These are phyloP conservation scores for Halophytophthora batemanensis DNA, from an alignment of 352 stramenopile genomes.

Conservation along the genomic window DNA sequence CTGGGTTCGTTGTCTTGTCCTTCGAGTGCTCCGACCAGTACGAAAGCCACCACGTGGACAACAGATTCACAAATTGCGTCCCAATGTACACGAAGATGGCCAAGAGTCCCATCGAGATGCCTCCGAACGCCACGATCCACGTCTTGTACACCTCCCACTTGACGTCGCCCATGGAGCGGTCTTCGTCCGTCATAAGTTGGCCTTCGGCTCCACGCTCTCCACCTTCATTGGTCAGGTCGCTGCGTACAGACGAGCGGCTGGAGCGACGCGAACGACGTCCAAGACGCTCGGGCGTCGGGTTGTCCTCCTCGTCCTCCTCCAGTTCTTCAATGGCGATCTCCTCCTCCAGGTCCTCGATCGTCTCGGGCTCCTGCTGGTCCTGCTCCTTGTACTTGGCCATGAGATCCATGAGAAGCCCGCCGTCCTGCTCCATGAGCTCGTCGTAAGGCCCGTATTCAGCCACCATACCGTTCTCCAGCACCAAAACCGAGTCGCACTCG, in stretches of 20 bases:
- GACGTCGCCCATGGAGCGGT: conserved; percentile 59
- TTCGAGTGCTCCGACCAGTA: conserved; percentile 39
- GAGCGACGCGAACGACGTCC: conserved; percentile 37
- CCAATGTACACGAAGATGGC: conserved; percentile 46
- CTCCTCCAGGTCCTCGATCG: conserved; percentile 36
- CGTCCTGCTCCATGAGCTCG: conserved; percentile 56
- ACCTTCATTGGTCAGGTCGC: conserved; percentile 42
- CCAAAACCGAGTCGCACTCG: conserved; percentile 57
- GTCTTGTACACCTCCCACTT: conserved; percentile 60
- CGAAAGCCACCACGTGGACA: conserved; percentile 61
- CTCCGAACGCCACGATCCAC: conserved; percentile 69
- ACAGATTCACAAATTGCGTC: conserved; percentile 51
- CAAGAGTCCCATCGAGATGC: conserved; percentile 36
- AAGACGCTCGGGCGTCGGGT: conserved; percentile 25
- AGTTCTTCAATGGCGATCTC: conserved; percentile 34
- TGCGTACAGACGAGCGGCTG: conserved; percentile 51
- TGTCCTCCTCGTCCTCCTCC: conserved; percentile 42
- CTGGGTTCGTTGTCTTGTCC: not conserved
- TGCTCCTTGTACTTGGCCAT: conserved; percentile 60
- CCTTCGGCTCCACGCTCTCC: conserved; percentile 14
- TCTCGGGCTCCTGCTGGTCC: conserved; percentile 36
- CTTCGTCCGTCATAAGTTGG: conserved; percentile 65
- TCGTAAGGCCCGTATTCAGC: conserved; percentile 72
- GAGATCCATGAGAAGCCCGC: conserved; percentile 65
- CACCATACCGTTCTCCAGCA: conserved; percentile 54